These are phyloP conservation scores for Microcyclosporella mali DNA, from an alignment of 2,329 filamentous ascomycete genomes.

Conservation along the genomic window DNA sequence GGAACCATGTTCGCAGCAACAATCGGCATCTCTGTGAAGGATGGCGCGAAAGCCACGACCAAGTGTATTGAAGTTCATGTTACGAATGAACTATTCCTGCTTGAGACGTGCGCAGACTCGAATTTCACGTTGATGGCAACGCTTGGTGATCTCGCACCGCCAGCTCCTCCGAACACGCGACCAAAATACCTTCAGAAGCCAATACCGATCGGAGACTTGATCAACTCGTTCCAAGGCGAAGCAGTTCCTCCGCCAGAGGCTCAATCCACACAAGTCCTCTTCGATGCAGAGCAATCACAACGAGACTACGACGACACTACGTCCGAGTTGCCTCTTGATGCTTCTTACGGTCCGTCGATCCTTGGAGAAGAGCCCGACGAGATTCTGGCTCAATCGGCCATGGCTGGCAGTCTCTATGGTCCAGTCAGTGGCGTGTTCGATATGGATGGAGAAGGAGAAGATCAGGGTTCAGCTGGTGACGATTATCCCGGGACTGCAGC, in stretches of 20 bases:
- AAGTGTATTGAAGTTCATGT: slow-evolving; percentile 73
- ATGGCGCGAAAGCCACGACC: slow-evolving; percentile 53
- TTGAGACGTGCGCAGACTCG: slow-evolving; percentile 95
- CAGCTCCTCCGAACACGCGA: slow-evolving; percentile 72
- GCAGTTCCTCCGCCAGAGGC: slow-evolving; percentile 61
- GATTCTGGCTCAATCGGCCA: slow-evolving; percentile 31
- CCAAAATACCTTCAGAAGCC: slow-evolving; percentile 83
- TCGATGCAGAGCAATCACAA: slow-evolving; percentile 28
- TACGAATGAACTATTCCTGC: slow-evolving; percentile 75
- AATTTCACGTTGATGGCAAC: slow-evolving; percentile 83
- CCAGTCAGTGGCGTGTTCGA: slow-evolving; percentile 27
- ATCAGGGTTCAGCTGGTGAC: slow-evolving; percentile 13
- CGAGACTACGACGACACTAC: slow-evolving; percentile 29
- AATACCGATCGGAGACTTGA: slow-evolving; percentile 77
- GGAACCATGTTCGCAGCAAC: slow-evolving; percentile 81
- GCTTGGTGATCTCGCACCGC: slow-evolving; percentile 73
- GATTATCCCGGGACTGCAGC: slow-evolving; percentile 28
- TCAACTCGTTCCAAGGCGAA: slow-evolving; percentile 84
- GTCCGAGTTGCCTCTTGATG: slow-evolving; percentile 14
- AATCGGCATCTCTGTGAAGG: slow-evolving; percentile 55
- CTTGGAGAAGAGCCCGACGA: slow-evolving; percentile 32
- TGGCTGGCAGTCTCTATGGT: slow-evolving; percentile 30
- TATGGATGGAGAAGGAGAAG: slow-evolving; percentile 20
- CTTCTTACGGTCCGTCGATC: slow-evolving; percentile 19
- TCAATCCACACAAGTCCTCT: slow-evolving; percentile 52